Evolutionary conservation across 2,329 filamentous ascomycete genomes (phyloP), one percentile per base, ranked within the genome.

Genomic region (Arachnopeziza araneosa): DNA sequence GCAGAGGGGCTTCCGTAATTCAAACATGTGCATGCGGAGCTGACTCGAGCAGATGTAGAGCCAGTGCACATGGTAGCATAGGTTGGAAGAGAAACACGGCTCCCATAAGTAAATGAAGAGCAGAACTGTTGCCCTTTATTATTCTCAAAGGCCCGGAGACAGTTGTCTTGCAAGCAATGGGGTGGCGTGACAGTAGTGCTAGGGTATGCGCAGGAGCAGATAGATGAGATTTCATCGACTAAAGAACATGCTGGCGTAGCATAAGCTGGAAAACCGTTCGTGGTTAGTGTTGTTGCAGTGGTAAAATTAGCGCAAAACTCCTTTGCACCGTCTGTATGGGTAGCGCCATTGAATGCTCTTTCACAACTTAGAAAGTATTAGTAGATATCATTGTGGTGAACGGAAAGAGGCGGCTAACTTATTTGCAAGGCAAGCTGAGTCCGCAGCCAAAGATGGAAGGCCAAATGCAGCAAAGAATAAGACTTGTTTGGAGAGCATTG

Each of bases 201-300:
- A 9, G 62, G 57, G 55, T 66, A 64, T 5, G 64, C 64, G 26
- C 64, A 66, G 14, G 50, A 58, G 51, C 63, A 66, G 7, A 66
- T 51, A 4, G 64, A 64, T 17, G 60, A 64, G 14, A 66, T 63
- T 4, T 64, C 58, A 30, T 54, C 48, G 1, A 57, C 59, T 6
- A 32, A 21, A 52, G 60, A 59, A 24, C 62, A 64, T 19, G 52
- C 24, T 6, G 52, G 50, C 1, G 55, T 58, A 21, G 59, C 58
- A 53, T 59, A 55, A 21, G 57, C 50, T 8, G 64, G 63, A 51
- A 66, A 59, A 19, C 56, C 60, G 32, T 58, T 60, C 9, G 58
- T 58, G 10, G 52, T 63, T 7, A 44, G 4, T 14, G 53, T 61
- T 9, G 52, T 60, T 9, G 61, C 62, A 36, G 60, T 63, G 21